phyloP scores from a whole-genome alignment of 2,329 filamentous ascomycete genomes.

The Colletotrichum endophyticum region DNA sequence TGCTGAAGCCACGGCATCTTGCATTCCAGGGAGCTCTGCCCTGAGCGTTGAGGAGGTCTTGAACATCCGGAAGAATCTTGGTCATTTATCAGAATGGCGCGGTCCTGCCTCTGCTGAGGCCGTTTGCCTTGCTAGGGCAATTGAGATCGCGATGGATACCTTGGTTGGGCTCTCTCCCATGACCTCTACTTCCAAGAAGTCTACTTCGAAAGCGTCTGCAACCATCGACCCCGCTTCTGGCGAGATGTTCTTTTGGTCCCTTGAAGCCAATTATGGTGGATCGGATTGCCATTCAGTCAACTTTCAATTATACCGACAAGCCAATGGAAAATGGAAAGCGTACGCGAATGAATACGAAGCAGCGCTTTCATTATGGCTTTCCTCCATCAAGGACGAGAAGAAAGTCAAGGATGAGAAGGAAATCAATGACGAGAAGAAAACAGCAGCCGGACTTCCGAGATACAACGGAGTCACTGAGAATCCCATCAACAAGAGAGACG shows the following conservation, averaged over 20 bases:
- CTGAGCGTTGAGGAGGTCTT: too few relatives aligned
- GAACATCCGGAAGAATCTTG: not conserved
- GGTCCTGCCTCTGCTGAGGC: not conserved
- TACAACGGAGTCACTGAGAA: too few relatives aligned
- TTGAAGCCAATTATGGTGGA: not conserved
- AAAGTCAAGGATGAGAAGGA: too few relatives aligned
- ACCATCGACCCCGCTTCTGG: too few relatives aligned
- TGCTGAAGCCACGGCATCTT: too few relatives aligned
- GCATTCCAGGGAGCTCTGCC: too few relatives aligned
- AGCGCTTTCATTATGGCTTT: not conserved
- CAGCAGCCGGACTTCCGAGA: too few relatives aligned
- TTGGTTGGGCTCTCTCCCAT: not conserved
- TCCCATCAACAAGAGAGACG: not conserved
- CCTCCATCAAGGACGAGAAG: not conserved
- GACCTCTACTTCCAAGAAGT: not conserved
- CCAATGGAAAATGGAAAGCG: not conserved
- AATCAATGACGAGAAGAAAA: too few relatives aligned
- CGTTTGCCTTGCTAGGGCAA: not conserved
- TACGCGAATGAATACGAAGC: not conserved
- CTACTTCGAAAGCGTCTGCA: too few relatives aligned
- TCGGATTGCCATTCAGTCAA: not conserved
- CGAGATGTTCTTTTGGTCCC: not conserved
- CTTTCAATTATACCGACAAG: rapidly evolving
- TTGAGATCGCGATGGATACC: not conserved
- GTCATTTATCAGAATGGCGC: not conserved